Base-by-base conservation (phyloP, 768 basidiomycete genomes). In the Pisolithus sp. region DNA sequence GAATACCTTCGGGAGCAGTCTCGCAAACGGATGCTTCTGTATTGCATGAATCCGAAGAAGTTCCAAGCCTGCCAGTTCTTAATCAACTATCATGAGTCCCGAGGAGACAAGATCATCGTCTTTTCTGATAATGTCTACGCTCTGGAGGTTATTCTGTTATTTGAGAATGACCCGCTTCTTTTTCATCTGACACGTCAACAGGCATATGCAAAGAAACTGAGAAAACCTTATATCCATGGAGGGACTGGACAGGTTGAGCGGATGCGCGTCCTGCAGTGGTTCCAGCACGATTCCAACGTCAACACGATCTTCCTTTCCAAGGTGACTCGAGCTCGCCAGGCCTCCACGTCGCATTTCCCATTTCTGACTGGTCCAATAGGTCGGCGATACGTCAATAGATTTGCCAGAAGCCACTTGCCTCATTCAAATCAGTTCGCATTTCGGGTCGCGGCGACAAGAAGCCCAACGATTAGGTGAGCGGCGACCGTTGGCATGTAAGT, bases 21-120 rank as follows among this genome's bases (percentile, higher is more conserved):
- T 31, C 80, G 96, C 53, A 93, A 95, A 68, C 84, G 90, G 57
- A 96, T 96, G 83, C 76, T 99, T 39, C 75, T 99, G 7, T 98
- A 98, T 65, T 97, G 93, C 78, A 99, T 98, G 96, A 99, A 99
- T 64, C 96, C 96, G 13, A 92, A 89, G 65, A 99, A 99, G 74
- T 97, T 99, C 69, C 96, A 99, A 69, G 93, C 95, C 15, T 97
- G 95, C 66, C 96, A 99, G 62, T 99, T 96, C 68, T 75, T 99
- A 56, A 98, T 99, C 73, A 90, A 93, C 63, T 98, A 93, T 59
- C 96, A 99, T 65, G 96, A 99, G 71, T 85, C 87, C 59, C 80
- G 96, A 58, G 96, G 96, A 7, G 96, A 99, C 72, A 99, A 99
- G 72, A 91, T 98, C 59, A 99, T 99, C 56, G 96, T 99, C 1